Base-by-base conservation (phyloP, 306 rosid genomes). In the Mimosa pudica region DNA sequence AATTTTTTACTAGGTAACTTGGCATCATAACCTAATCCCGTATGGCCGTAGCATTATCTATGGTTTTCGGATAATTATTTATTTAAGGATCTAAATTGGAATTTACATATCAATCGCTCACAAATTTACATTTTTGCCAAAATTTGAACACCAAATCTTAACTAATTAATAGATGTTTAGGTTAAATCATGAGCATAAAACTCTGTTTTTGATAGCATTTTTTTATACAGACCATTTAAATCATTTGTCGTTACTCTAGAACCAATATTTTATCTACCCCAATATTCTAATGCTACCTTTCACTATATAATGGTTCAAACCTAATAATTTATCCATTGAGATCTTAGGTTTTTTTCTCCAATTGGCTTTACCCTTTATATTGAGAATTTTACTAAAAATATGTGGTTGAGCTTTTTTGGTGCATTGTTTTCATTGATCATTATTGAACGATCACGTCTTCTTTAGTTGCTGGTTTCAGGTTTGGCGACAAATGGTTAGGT, bases 351-450 rank as follows among this genome's bases (percentile, higher is more conserved):
- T 76, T 10, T 9, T 24, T 3, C 11, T 4, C 41, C 67, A 41
- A 52, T 78, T 65, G 73, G 54, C n/a, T 78, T 44, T 18, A 30
- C 5, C 33, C 79, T 30, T 36, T 11, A 13, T 32, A n/a, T 30
- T 62, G n/a, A 64, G 41, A 32, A 41, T 18, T 42, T 42, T 54
- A 55, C 44, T 51, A 71, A 14, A 73, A 82, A 42, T 71, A 79
- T 58, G 81, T 79, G 76, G 79, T 75, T 17, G 24, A 64, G 72
- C 76, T 60, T 75, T 54, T 55, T 71, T 61, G 63, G 6, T 67
- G 11, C 77, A 17, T 38, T 48, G n/a, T 49, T 58, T 54, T 46
- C 38, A 36, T 42, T 42, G 52, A 42, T n/a, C 47, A 68, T 41
- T 69, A 68, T 41, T 69, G 24, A 17, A 8, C 1, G 24, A 44